Base-by-base conservation (phyloP, 2,329 filamentous ascomycete species). In the Fusarium domesticum region DNA sequence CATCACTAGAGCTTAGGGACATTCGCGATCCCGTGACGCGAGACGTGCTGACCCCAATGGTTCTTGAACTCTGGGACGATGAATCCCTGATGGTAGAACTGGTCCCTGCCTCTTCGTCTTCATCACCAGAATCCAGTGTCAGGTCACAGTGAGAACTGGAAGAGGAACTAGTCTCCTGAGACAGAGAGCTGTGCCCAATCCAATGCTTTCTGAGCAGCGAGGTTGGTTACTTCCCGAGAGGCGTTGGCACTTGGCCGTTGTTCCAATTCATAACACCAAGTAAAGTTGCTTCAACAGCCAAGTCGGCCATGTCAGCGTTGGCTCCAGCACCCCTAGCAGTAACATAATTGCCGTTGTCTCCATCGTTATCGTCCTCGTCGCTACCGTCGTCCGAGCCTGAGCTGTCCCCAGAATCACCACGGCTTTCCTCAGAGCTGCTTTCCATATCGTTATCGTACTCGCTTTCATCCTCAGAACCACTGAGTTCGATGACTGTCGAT, bases 321-420 rank as follows among this genome's bases (percentile, higher is more conserved):
- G 28, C 32, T 14, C 48, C 50, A 12, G 18, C 37, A 6, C n/a
- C 40, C 20, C 47, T 33, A 18, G 37, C 36, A 17, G 19, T 33
- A 19, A 28, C 20, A 19, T 40, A 18, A 11, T 31, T 38, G n/a
- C 16, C 18, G 6, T 31, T 38, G 12, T 18, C 35, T 28, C 32
- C 28, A 8, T 39, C 39, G n/a, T 36, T 19, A 18, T 25, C 34
- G 11, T 19, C 28, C 2, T 15, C 30, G 17, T 34, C 23, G 3
- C 45, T 35, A 18, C 18, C 30, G 8, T 35, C 35, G 4, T 42
- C 34, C 1, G 16, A 23, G 6, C 28, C 14, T 14, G 25, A 23
- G 5, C 16, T 39, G 15, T 39, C 19, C 12, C 50, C 37, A 6
- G 30, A 33, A 19, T 18, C 15, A 18, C 19, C 43, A 28, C 20